Evolutionary conservation across 345 rosid genomes (phyloP).

Genomic region (Jatropha curcas): DNA sequence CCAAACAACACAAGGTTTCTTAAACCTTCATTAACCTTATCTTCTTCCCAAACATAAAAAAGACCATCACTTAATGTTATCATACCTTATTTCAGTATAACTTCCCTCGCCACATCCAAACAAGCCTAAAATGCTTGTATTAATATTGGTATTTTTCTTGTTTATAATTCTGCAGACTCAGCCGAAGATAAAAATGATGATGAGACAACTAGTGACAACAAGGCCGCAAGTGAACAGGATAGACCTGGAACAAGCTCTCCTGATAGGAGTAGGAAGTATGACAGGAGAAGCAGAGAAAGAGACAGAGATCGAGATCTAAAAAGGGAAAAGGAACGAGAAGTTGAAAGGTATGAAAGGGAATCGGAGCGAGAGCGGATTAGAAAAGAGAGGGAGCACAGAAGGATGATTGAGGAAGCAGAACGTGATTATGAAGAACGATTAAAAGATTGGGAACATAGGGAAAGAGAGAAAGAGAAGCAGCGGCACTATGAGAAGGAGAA

Average conservation of each 20-base stretch:
- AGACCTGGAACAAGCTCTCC: constrained; percentile 81
- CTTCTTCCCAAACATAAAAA: no score
- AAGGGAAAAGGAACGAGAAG: constrained; percentile 83
- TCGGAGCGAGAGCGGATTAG: constrained; percentile 82
- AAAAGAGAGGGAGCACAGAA: constrained; percentile 92
- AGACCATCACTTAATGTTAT: no score
- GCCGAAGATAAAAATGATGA: constrained; percentile 59
- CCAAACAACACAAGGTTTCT: no score
- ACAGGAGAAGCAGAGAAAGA: constrained; percentile 78
- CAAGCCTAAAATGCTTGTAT: neutral
- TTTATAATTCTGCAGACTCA: constrained; percentile 44
- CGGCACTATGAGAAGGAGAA: constrained; percentile 91
- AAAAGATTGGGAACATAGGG: constrained; percentile 95
- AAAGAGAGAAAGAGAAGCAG: constrained; percentile 87
- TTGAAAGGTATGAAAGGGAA: constrained; percentile 87
- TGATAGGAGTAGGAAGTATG: constrained; percentile 65
- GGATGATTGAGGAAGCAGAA: constrained; percentile 89
- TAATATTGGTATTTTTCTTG: neutral
- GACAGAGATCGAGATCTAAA: constrained; percentile 60
- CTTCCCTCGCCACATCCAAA: no score
- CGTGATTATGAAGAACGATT: constrained; percentile 85
- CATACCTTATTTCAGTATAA: no score
- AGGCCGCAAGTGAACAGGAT: constrained; percentile 56
- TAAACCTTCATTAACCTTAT: no score
- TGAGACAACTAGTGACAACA: constrained; percentile 64